Evolutionary conservation across 345 rosid genomes (phyloP).

Genomic region (Melastoma malabathricum): DNA sequence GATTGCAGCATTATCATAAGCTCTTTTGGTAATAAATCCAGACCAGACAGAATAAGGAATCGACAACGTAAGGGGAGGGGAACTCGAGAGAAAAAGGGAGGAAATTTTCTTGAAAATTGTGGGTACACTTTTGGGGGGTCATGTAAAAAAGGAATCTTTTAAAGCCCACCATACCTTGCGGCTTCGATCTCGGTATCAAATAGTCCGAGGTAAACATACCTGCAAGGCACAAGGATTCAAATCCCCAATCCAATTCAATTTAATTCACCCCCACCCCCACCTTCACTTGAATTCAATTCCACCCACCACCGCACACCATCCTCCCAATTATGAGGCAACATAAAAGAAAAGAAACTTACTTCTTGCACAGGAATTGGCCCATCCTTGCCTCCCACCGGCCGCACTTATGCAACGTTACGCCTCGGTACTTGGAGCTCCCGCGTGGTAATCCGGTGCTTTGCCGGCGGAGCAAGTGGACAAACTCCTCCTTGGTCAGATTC

Average conservation of each 20-base stretch:
- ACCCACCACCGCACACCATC: too few species aligned
- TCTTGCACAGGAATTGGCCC: slow-evolving; percentile 92
- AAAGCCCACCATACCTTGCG: slow-evolving; percentile 43
- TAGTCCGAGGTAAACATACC: slow-evolving; percentile 86
- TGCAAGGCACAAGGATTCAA: slow-evolving; percentile 6
- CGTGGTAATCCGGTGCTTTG: slow-evolving; percentile 95
- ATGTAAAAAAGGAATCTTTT: background rate
- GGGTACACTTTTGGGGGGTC: background rate
- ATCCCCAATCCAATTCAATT: slow-evolving; percentile 2
- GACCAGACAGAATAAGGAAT: background rate
- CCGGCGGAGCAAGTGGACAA: slow-evolving; percentile 86
- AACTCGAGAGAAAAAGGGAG: background rate
- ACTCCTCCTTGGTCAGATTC: slow-evolving; percentile 80
- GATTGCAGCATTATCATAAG: slow-evolving; percentile 69
- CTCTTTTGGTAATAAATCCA: slow-evolving; percentile 10
- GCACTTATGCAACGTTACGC: slow-evolving; percentile 96
- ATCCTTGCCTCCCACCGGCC: slow-evolving; percentile 97
- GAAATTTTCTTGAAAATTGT: too few species aligned
- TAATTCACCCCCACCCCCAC: too few species aligned
- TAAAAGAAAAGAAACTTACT: slow-evolving; percentile 21
- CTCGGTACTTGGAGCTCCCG: slow-evolving; percentile 95
- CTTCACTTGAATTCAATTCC: background rate
- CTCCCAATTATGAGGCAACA: background rate
- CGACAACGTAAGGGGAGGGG: background rate
- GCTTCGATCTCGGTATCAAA: slow-evolving; percentile 94